Conservation (phyloP, 805 yeast genomes). For the Clavispora asparagi region DNA sequence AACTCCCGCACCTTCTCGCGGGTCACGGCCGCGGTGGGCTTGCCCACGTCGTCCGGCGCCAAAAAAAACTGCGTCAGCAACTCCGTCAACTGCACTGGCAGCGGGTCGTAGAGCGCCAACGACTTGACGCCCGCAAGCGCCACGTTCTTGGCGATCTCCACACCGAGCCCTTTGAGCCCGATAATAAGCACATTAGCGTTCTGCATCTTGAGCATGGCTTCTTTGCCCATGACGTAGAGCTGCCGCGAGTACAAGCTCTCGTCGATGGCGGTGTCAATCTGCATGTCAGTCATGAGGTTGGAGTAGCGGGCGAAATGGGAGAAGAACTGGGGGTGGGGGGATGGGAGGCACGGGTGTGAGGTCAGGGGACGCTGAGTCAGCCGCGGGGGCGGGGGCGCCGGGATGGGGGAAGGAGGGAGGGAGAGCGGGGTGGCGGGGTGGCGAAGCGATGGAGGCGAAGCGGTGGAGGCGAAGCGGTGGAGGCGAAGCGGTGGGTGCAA, state of each 20-base stretch:
- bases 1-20: constrained; percentile 68
- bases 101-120: constrained; percentile 78
- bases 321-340: not conserved
- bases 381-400: too few species aligned
- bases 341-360: not conserved
- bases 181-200: constrained; percentile 84
- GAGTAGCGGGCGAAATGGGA: not conserved
- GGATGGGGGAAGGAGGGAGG: too few species aligned
- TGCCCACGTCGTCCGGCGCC: constrained; percentile 65
- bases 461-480: too few species aligned
- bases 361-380: too few species aligned
- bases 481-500: too few species aligned
- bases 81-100: constrained; percentile 59
- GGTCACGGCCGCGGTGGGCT: constrained; percentile 70
- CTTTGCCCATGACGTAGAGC: constrained; percentile 92
- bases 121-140: constrained; percentile 97
- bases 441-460: too few species aligned
- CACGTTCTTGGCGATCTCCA: constrained; percentile 94
- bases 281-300: constrained; percentile 28
- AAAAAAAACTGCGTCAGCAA: constrained; percentile 88
- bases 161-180: constrained; percentile 89
- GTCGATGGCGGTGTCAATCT: constrained; percentile 57
- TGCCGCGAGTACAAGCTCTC: constrained; percentile 96
- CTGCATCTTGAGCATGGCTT: constrained; percentile 97
- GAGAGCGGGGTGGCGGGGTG: too few species aligned